These are phyloP conservation scores for Zoysia japonica DNA, from an alignment of 176 grass and related monocot species.

Conservation along the genomic window DNA sequence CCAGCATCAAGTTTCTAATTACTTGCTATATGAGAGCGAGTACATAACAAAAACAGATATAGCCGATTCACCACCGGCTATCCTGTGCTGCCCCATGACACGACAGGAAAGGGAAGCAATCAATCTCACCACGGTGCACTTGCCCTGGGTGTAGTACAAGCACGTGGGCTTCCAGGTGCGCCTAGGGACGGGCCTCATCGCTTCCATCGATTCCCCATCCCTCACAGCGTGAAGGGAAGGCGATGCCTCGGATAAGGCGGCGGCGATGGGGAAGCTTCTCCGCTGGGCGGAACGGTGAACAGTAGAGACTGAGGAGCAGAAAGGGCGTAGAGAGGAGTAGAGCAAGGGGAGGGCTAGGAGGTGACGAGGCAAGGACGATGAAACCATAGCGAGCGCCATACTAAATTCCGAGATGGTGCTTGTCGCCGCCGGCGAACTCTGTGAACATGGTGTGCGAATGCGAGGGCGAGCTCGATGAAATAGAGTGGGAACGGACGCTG, in stretches of 20 bases:
- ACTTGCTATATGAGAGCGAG: not conserved
- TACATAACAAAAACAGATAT: not conserved
- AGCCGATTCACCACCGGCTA: not conserved
- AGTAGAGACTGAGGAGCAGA: constrained; percentile 16
- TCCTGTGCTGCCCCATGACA: not conserved
- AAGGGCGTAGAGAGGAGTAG: constrained; percentile 32
- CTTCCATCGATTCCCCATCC: constrained; percentile 33
- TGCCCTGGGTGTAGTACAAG: constrained; percentile 85
- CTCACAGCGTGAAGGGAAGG: not conserved
- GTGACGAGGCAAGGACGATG: not conserved
- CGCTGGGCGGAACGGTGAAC: constrained; percentile 1
- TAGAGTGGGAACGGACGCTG: not conserved
- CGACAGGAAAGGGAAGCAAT: constrained; percentile 1
- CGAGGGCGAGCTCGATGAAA: not conserved
- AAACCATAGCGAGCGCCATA: constrained; percentile 61
- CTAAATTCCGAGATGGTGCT: not conserved
- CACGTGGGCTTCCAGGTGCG: constrained; percentile 79
- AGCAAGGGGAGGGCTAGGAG: constrained; percentile 24
- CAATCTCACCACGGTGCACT: constrained; percentile 68
- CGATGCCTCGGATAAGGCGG: constrained; percentile 20
- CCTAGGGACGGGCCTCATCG: constrained; percentile 17
- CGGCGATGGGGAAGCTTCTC: constrained; percentile 19
- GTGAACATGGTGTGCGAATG: not conserved
- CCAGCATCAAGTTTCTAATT: not conserved
- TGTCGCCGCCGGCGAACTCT: not conserved